Evolutionary conservation across 345 rosid genomes (phyloP).

Genomic region (Excoecaria cochinchinensis): DNA sequence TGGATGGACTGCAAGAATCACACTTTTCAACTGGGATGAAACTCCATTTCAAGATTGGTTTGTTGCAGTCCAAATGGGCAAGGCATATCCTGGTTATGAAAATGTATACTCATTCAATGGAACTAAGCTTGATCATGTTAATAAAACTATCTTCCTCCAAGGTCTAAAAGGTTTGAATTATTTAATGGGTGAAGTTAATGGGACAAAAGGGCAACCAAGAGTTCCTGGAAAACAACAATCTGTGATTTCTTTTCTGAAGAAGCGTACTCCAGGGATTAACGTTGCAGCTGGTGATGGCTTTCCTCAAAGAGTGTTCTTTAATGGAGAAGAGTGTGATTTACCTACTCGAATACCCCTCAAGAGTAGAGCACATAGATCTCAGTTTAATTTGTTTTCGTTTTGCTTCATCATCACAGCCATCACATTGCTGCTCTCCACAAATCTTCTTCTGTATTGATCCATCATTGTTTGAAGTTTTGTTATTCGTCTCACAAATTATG

Average conservation of each 20-base stretch:
- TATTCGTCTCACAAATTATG: neutral
- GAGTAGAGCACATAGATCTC: slow-evolving; percentile 36
- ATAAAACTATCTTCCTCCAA: slow-evolving; percentile 64
- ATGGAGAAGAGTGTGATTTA: slow-evolving; percentile 93
- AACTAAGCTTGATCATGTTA: slow-evolving; percentile 41
- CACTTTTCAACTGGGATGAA: slow-evolving; percentile 79
- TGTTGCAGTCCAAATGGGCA: slow-evolving; percentile 57
- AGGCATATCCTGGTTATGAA: slow-evolving; percentile 62
- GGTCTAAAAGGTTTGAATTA: slow-evolving; percentile 68
- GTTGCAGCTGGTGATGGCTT: slow-evolving; percentile 70
- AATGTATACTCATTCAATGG: slow-evolving; percentile 81
- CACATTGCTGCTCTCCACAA: slow-evolving; percentile 44
- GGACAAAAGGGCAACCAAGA: slow-evolving; percentile 47
- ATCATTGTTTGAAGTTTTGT: neutral
- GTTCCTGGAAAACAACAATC: slow-evolving; percentile 94
- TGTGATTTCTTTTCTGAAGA: slow-evolving; percentile 72
- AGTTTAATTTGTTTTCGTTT: slow-evolving; percentile 24
- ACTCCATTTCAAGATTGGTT: slow-evolving; percentile 69
- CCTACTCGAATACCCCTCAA: slow-evolving; percentile 54
- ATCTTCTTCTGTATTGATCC: slow-evolving; percentile 4
- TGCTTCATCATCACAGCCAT: slow-evolving; percentile 25
- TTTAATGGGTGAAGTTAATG: slow-evolving; percentile 59
- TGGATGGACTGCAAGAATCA: slow-evolving; percentile 86
- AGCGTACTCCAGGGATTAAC: slow-evolving; percentile 40
- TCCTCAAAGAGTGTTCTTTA: slow-evolving; percentile 65